Conservation (phyloP, 371 early-diverging fungal genomes). For the Coemansia sp. region DNA sequence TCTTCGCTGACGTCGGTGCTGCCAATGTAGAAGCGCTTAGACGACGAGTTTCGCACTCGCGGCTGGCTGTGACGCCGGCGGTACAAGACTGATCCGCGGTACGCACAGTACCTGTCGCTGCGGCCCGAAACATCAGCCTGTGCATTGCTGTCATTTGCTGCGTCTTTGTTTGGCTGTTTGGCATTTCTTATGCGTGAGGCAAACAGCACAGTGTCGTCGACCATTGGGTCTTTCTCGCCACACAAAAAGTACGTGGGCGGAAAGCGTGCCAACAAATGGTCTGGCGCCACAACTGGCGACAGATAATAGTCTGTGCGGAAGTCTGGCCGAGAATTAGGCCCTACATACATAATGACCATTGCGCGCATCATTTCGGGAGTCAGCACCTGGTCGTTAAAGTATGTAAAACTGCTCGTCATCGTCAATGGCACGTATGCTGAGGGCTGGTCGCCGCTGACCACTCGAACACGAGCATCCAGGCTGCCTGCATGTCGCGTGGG, state of each 20-base stretch:
- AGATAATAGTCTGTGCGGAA: slow-evolving; percentile 79
- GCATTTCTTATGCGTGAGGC: slow-evolving; percentile 85
- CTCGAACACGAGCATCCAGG: slow-evolving; percentile 39
- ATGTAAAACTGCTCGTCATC: slow-evolving; percentile 85
- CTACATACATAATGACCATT: slow-evolving; percentile 90
- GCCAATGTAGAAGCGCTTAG: slow-evolving; percentile 35
- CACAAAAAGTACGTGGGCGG: slow-evolving; percentile 87
- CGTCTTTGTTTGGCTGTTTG: slow-evolving; percentile 46
- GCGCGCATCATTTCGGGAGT: slow-evolving; percentile 85
- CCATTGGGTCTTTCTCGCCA: slow-evolving; percentile 94
- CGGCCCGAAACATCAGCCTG: background rate
- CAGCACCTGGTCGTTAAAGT: slow-evolving; percentile 80
- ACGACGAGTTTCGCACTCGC: background rate
- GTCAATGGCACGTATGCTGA: slow-evolving; percentile 56
- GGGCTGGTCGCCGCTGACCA: background rate
- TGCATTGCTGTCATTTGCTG: background rate
- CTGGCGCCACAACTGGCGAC: slow-evolving; percentile 86
- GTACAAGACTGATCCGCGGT: slow-evolving; percentile 20
- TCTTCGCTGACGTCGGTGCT: slow-evolving; percentile 47
- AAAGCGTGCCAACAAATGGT: slow-evolving; percentile 81
- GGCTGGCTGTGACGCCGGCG: slow-evolving; percentile 38
- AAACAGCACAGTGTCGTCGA: slow-evolving; percentile 92
- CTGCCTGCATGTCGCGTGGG: slow-evolving; percentile 13
- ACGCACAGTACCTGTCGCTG: slow-evolving; percentile 21
- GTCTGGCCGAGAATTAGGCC: slow-evolving; percentile 75